Evolutionary conservation across 148 eudicot species (phyloP), one percentile per base, ranked within the genome.

Genomic region (Euryodendron excelsum): DNA sequence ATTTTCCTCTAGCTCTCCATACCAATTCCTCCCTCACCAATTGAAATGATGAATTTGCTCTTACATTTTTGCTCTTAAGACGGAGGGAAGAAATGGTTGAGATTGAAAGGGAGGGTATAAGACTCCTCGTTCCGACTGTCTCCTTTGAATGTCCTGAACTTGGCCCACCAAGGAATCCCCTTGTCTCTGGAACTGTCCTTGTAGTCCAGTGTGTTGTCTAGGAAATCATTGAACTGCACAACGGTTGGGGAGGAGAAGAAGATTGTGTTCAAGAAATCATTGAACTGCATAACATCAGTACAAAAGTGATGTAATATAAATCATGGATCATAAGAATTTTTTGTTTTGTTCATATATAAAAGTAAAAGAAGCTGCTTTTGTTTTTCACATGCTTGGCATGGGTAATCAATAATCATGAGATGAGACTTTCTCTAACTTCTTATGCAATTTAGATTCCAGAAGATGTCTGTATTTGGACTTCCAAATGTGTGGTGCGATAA

Each of bases 101-200:
- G 93, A 83, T 96, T 96, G 80, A 96, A 96, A 73, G 99, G 99
- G 36, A 96, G 92, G 33, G 94, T 92, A 86, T 96, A 96, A 80
- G 93, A 96, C 83, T 96, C 98, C 81, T 93, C 99, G 61, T 93
- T 96, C 74, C 99, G 74, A 73, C 89, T 90, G 76, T 96, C 99
- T 41, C 99, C 99, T 81, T 96, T 96, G 73, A 96, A 96, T 3
- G 97, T 84, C 74, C 99, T 87, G 86, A 96, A 96, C 33, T 92
- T 96, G 50, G 82, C 97, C 99, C 99, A 96, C 99, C 99, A 96
- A 9, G 99, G 95, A 98, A 96, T 92, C 66, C 99, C 99, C 69
- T 97, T 75, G 82, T 93, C 98, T 82, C 75, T 87, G 1, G 99
- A 97, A 73, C 93, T 92, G 84, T 96, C 95, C 87, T 90, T 92